phyloP scores from a whole-genome alignment of 2,329 filamentous ascomycete genomes.

The Ambrosiella cleistominuta region DNA sequence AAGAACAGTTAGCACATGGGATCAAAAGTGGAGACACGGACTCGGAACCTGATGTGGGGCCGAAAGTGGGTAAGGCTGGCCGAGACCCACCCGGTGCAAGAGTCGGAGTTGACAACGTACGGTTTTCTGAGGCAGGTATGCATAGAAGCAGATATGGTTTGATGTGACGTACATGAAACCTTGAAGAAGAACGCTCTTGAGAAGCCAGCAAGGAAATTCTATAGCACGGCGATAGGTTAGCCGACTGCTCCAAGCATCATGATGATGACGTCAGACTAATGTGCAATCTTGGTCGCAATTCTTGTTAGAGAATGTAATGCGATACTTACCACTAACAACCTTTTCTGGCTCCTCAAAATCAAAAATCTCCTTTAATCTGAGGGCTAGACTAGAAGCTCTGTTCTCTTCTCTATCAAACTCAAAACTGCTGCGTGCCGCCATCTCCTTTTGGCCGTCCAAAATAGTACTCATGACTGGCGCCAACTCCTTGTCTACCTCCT shows the following conservation, averaged over 20 bases:
- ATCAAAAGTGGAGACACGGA: neutral
- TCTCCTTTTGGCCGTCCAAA: conserved; percentile 51
- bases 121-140: conserved; percentile 86
- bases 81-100: neutral
- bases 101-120: conserved; percentile 28
- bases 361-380: conserved; percentile 67
- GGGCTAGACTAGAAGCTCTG: conserved; percentile 33
- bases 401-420: conserved; percentile 30
- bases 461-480: conserved; percentile 63
- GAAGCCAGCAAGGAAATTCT: conserved; percentile 87
- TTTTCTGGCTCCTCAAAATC: conserved; percentile 66
- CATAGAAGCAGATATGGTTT: conserved; percentile 90
- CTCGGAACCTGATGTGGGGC: neutral
- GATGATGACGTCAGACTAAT: conserved; percentile 6
- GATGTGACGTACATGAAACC: conserved; percentile 93
- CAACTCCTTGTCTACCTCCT: conserved; percentile 18
- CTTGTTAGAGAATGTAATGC: neutral
- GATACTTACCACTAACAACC: conserved; percentile 50
- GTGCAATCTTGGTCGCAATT: neutral
- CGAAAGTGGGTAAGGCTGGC: neutral
- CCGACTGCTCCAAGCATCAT: neutral
- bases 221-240: conserved; percentile 14
- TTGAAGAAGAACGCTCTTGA: conserved; percentile 81
- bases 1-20: too few species aligned
- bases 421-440: conserved; percentile 40